phyloP scores from a whole-genome alignment of 148 eudicot species.

The Camellia japonica region DNA sequence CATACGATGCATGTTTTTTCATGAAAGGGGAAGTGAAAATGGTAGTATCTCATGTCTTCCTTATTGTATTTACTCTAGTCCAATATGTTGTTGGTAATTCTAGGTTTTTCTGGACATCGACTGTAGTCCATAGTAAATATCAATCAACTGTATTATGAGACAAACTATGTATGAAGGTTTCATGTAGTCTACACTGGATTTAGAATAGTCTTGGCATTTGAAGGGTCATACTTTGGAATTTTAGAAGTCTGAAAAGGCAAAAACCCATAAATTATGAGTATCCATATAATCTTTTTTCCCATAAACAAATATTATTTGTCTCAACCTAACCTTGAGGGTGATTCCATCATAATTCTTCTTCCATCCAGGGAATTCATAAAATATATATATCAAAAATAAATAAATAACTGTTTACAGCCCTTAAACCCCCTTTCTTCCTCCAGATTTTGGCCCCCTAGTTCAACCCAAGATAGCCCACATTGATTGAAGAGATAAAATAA shows the following conservation, averaged over 20 bases:
- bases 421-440: background rate
- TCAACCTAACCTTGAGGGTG: no score
- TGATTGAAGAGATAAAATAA: background rate
- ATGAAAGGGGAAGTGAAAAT: slow-evolving; percentile 1
- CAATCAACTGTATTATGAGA: background rate
- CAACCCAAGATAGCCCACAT: background rate
- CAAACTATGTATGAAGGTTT: background rate
- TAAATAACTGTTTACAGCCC: background rate
- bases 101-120: background rate
- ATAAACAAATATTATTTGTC: background rate
- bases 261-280: background rate
- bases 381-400: no score
- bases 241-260: no score
- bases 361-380: no score
- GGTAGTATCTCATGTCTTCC: background rate
- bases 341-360: no score
- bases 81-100: background rate
- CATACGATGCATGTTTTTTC: background rate
- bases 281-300: background rate
- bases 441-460: background rate
- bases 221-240: background rate
- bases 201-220: background rate
- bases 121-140: no score
- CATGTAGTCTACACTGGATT: background rate
- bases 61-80: background rate